Evolutionary conservation across 2,329 filamentous ascomycete species (phyloP).

Genomic region (Scedosporium minutisporum): DNA sequence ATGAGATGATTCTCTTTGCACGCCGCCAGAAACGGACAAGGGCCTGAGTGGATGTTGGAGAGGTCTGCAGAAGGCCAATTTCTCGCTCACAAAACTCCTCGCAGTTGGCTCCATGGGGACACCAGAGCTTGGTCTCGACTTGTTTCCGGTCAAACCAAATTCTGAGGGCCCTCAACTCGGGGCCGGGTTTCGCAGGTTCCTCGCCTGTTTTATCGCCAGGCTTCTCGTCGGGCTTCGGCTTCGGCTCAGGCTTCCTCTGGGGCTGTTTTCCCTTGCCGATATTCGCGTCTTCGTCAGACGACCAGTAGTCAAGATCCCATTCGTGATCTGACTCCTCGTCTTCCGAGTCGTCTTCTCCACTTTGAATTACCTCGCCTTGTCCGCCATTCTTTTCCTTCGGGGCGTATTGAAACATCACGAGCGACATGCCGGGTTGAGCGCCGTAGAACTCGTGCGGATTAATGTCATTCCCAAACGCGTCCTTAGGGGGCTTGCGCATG

Average conservation of each 20-base stretch:
- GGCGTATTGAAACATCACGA: slow-evolving; percentile 2
- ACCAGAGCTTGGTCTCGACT: slow-evolving; percentile 1
- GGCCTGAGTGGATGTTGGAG: background rate
- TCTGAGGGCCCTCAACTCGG: background rate
- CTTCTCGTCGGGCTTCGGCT: background rate
- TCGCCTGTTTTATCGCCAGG: background rate
- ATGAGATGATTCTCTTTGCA: background rate
- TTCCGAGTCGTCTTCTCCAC: background rate
- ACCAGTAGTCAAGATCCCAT: background rate
- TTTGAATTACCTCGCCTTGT: background rate
- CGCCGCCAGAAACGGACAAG: background rate
- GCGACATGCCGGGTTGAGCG: background rate
- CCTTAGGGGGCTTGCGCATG: background rate
- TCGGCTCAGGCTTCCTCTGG: background rate
- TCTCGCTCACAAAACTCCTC: background rate
- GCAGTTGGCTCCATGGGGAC: background rate
- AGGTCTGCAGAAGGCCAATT: background rate
- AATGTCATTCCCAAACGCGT: background rate
- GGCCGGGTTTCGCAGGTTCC: background rate
- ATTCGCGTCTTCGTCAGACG: background rate
- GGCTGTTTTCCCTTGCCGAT: background rate
- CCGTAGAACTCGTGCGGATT: background rate
- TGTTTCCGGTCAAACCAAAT: slow-evolving; percentile 1
- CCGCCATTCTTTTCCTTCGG: background rate
- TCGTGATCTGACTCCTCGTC: background rate